Conservation (phyloP, 1,139 yeast genomes). For the Pichia sp. region DNA sequence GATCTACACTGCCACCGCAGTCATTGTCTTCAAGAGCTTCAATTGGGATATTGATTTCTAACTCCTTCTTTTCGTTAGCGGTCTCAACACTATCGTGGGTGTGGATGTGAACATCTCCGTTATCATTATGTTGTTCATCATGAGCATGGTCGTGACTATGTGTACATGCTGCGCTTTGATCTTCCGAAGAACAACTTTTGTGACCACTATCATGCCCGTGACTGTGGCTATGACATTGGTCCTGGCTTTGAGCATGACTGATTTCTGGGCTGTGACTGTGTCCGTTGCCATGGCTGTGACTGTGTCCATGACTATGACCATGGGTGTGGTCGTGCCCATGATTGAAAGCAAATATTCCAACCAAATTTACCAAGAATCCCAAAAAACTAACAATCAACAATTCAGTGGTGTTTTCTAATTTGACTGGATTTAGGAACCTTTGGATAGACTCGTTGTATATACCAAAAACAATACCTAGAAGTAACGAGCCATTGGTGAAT, state of each 20-base stretch:
- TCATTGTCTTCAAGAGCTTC: not conserved
- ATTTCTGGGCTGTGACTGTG: constrained; percentile 1
- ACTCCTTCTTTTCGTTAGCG: not conserved
- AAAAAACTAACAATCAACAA: constrained; percentile 75
- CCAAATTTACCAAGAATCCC: constrained; percentile 82
- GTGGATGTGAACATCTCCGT: not conserved
- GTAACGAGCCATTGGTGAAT: constrained; percentile 84
- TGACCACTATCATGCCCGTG: not conserved
- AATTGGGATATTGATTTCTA: not conserved
- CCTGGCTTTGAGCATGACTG: not conserved
- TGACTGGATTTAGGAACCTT: constrained; percentile 71
- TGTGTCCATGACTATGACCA: constrained; percentile 30
- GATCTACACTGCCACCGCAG: not conserved
- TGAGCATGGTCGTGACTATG: constrained; percentile 1
- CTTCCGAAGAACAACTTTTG: not conserved
- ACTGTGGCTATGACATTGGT: not conserved
- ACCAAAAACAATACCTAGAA: constrained; percentile 84
- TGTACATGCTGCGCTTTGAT: too few species aligned
- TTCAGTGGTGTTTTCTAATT: constrained; percentile 77
- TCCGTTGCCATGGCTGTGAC: constrained; percentile 22
- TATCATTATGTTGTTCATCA: not conserved
- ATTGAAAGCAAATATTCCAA: constrained; percentile 91
- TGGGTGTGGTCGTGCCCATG: constrained; percentile 50
- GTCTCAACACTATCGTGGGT: not conserved
- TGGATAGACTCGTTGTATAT: constrained; percentile 84